A percentile compares a stretch with the other conserved stretches of the same genome.
Evolutionary conservation across 2,329 filamentous ascomycete species (phyloP).

Genomic region (Xylaria sp.): DNA sequence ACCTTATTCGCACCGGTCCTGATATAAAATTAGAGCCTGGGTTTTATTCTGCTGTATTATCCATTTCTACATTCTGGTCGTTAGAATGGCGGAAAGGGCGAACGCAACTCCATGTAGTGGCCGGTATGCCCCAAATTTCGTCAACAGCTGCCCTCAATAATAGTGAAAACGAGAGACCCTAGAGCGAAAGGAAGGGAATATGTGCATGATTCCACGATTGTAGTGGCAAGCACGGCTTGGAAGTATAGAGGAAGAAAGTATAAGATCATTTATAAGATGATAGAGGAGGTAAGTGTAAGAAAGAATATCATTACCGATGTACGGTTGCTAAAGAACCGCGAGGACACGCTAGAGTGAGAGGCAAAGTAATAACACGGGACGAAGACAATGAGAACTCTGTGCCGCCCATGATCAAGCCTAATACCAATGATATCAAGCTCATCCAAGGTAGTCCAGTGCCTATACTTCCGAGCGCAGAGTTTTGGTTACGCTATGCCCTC

Average conservation of each 20-base stretch:
- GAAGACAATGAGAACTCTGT: neutral
- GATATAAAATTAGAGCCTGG: no score
- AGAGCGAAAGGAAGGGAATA: conserved; percentile 47
- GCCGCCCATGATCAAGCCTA: neutral
- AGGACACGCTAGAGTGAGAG: conserved; percentile 10
- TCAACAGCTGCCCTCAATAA: conserved; percentile 49
- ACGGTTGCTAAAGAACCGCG: conserved; percentile 49
- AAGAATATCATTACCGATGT: conserved; percentile 48
- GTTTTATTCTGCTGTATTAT: no score
- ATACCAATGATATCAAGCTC: neutral
- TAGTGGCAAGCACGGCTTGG: conserved; percentile 49
- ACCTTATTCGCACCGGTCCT: no score
- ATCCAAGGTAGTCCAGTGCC: conserved; percentile 3
- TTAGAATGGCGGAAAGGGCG: conserved; percentile 42
- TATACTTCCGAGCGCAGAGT: neutral
- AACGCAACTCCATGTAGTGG: conserved; percentile 47
- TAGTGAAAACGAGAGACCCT: conserved; percentile 43
- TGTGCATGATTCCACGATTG: conserved; percentile 38
- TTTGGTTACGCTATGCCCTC: neutral
- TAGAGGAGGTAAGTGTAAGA: conserved; percentile 50
- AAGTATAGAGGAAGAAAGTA: conserved; percentile 57
- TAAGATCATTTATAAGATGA: conserved; percentile 43
- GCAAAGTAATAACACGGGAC: conserved; percentile 47
- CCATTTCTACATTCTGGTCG: no score
- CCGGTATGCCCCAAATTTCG: conserved; percentile 49